Base-by-base conservation (phyloP, 2,329 filamentous ascomycete species). In the Paraphaeosphaeria minitans region DNA sequence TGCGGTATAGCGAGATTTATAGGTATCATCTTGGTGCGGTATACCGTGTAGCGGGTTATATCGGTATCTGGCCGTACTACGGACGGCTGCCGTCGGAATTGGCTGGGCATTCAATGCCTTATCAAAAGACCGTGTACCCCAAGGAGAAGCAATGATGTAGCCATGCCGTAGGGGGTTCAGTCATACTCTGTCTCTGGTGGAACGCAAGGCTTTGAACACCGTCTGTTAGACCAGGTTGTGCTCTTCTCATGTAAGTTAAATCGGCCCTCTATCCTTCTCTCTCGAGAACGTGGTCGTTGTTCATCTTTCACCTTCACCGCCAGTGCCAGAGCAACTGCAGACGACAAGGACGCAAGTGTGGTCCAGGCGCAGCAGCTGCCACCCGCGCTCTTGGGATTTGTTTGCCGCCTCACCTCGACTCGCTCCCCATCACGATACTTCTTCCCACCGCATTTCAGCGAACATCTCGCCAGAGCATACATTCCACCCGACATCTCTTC, bases 381-480 rank as follows among this genome's bases (percentile, higher is more conserved):
- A 46, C 52, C 19, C 35, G n/a, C 7, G 22, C 12, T 29, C 37
- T 58, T 66, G 60, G 63, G 64, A 66, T 64, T 52, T 56, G 54
- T 51, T 51, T 49, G 19, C 51, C 39, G 39, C 57, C 46, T 57
- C 39, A 24, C 27, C 54, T 55, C 27, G 58, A 45, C 27, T 50
- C 55, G 59, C 54, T 60, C 50, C 55, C 61, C 19, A 41, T 60
- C 61, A 62, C 62, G 42, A 55, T 56, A 35, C 29, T 37, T 54
- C 53, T 47, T 45, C 57, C 56, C 33, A 56, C 57, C 52, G 55
- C 61, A 68, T 68, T 60, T 64, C 63, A 66, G 62, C 62, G 59
- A 66, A 61, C 66, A 71, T 66, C 62, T 56, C 55, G 65, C 63
- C 57, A 60, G 64, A 48, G 12, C 53, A 52, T 66, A 56, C 58